A percentile compares a stretch with the other conserved stretches of the same genome.
Evolutionary conservation across 495 filamentous ascomycete species (phyloP).

Genomic region (Penicillium dipodomyicola): DNA sequence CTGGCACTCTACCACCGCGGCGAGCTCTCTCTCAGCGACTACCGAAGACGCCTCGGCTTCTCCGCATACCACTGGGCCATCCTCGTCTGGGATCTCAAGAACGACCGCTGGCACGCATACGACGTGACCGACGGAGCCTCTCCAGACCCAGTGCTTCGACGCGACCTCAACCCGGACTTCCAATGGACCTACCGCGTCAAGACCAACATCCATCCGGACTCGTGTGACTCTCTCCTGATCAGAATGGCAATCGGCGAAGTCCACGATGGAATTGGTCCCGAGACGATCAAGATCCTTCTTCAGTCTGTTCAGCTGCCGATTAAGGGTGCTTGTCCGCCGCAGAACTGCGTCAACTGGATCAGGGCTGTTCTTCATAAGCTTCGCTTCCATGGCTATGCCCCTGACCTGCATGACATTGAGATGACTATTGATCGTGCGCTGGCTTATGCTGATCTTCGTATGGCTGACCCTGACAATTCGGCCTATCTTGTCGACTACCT

Average conservation of each 20-base stretch:
- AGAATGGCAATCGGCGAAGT: background rate
- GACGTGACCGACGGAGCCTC: slow-evolving; percentile 8
- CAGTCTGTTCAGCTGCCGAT: slow-evolving; percentile 1
- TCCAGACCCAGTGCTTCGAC: background rate
- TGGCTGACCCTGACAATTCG: background rate
- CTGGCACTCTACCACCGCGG: slow-evolving; percentile 19
- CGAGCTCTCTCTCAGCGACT: slow-evolving; percentile 20
- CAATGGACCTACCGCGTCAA: slow-evolving; percentile 7
- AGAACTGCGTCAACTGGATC: slow-evolving; percentile 10
- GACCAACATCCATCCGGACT: background rate
- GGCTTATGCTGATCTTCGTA: slow-evolving; percentile 4
- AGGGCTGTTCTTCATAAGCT: background rate
- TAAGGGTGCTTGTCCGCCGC: background rate
- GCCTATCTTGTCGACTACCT: background rate
- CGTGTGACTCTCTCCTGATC: background rate
- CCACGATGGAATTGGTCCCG: background rate
- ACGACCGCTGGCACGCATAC: background rate
- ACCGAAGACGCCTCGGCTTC: slow-evolving; percentile 8
- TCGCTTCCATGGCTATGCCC: background rate
- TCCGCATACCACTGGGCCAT: slow-evolving; percentile 25
- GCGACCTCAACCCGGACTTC: slow-evolving; percentile 4
- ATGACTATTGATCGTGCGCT: background rate
- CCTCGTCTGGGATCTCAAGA: slow-evolving; percentile 8
- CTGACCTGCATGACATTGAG: background rate
- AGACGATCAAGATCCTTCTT: background rate